Percentiles rank a stretch among this genome's conserved stretches.
Evolutionary conservation across 139 green algal genomes (phyloP).

Genomic region (Coelastrella sp.): DNA sequence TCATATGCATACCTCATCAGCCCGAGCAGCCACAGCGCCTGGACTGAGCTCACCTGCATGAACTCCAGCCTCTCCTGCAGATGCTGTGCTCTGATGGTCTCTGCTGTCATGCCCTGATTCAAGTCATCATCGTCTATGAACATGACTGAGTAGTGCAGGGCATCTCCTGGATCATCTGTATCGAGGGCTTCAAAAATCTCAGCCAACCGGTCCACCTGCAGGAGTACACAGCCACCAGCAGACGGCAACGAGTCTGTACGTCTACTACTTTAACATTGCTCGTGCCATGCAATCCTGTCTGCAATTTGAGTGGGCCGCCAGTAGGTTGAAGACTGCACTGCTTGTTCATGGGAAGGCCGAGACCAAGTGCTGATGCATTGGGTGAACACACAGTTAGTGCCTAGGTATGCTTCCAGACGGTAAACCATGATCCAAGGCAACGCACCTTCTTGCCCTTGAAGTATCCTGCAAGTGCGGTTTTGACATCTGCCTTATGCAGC

Average conservation of each 20-base stretch:
- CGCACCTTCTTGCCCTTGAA: slow-evolving; percentile 52
- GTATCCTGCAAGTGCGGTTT: slow-evolving; percentile 46
- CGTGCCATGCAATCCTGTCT: too few relatives aligned
- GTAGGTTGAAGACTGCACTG: too few relatives aligned
- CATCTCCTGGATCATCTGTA: slow-evolving; percentile 54
- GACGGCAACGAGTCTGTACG: not conserved
- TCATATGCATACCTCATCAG: not conserved
- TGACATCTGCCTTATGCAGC: slow-evolving; percentile 60
- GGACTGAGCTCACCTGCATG: slow-evolving; percentile 19
- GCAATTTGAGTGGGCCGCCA: too few relatives aligned
- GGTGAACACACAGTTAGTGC: too few relatives aligned
- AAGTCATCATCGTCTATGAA: slow-evolving; percentile 50
- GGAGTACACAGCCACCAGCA: not conserved
- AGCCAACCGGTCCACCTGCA: slow-evolving; percentile 38
- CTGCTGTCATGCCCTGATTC: slow-evolving; percentile 57
- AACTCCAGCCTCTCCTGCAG: slow-evolving; percentile 51
- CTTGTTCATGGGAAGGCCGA: too few relatives aligned
- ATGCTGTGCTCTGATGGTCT: slow-evolving; percentile 49
- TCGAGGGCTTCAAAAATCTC: slow-evolving; percentile 61
- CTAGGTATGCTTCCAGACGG: too few relatives aligned
- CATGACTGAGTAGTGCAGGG: slow-evolving; percentile 52
- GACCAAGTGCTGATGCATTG: too few relatives aligned
- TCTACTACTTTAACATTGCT: too few relatives aligned
- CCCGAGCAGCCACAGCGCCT: not conserved
- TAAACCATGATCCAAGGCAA: too few relatives aligned